A percentile compares a stretch with the other conserved stretches of the same genome.
phyloP scores from a whole-genome alignment of 441 rosid genomes.

The Gossypium gossypioides region DNA sequence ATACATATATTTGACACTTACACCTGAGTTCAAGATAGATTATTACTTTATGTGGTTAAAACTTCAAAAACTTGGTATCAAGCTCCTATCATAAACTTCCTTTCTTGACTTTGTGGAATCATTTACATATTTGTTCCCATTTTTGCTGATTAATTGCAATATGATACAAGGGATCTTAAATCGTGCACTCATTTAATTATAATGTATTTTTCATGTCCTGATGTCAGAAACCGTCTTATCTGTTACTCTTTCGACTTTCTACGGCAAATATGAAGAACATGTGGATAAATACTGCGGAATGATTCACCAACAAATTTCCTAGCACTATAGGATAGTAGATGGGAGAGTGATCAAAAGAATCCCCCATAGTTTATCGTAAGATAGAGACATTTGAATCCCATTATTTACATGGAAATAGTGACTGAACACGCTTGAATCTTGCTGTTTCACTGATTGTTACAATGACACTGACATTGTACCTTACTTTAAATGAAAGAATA shows the following conservation, averaged over 20 bases:
- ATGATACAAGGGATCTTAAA: neutral
- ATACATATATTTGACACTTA: neutral
- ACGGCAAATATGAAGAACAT: constrained; percentile 45
- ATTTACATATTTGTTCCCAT: neutral
- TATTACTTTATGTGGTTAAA: neutral
- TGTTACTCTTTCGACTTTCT: constrained; percentile 63
- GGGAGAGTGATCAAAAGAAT: constrained; percentile 61
- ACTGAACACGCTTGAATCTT: too few relatives aligned
- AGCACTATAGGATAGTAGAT: constrained; percentile 71
- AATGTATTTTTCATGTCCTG: neutral
- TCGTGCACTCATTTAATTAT: constrained; percentile 7
- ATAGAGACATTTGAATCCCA: constrained; percentile 38
- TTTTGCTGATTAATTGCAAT: neutral
- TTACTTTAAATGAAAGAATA: neutral
- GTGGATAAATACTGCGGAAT: constrained; percentile 66
- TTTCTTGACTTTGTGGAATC: neutral
- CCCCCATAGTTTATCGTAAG: constrained; percentile 49
- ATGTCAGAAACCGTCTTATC: constrained; percentile 57
- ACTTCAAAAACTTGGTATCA: neutral
- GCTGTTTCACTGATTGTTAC: neutral
- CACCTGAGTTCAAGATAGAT: neutral
- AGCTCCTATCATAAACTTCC: neutral
- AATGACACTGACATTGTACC: neutral
- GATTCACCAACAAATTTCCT: constrained; percentile 56
- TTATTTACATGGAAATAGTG: neutral